These are phyloP conservation scores for Beauveria scarabaeidicola DNA, from an alignment of 2,329 filamentous ascomycete species.

Conservation along the genomic window DNA sequence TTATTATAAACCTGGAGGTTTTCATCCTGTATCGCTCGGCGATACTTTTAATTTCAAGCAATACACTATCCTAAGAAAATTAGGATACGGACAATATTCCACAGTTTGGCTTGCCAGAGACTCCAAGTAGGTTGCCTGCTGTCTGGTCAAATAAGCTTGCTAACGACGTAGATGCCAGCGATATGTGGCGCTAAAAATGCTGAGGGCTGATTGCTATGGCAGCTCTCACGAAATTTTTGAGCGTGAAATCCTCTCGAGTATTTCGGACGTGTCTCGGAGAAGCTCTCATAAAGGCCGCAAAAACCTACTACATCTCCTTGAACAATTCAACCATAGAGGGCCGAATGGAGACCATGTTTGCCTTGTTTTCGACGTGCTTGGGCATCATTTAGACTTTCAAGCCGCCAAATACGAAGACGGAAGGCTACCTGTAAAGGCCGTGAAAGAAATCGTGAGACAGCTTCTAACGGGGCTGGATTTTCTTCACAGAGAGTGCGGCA, in stretches of 20 bases:
- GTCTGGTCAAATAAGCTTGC: neutral
- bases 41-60: conserved; percentile 25
- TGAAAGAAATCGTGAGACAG: neutral
- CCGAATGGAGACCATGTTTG: conserved; percentile 25
- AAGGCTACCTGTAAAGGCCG: neutral
- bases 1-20: neutral
- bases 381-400: neutral
- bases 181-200: conserved; percentile 22
- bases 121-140: neutral
- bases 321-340: conserved; percentile 21
- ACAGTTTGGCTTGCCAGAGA: conserved; percentile 19
- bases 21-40: conserved; percentile 1
- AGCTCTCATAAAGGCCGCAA: neutral
- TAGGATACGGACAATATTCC: conserved; percentile 17
- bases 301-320: conserved; percentile 14
- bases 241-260: conserved; percentile 14
- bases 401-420: neutral
- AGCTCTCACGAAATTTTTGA: conserved; percentile 14
- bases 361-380: neutral
- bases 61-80: conserved; percentile 18
- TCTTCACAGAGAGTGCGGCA: conserved; percentile 2
- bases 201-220: conserved; percentile 15
- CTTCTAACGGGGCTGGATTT: neutral
- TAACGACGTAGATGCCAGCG: neutral
- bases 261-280: conserved; percentile 4